A percentile compares a stretch with the other conserved stretches of the same genome.
phyloP scores from a whole-genome alignment of 2,329 filamentous ascomycete genomes.

The Penicillium rolfsii region DNA sequence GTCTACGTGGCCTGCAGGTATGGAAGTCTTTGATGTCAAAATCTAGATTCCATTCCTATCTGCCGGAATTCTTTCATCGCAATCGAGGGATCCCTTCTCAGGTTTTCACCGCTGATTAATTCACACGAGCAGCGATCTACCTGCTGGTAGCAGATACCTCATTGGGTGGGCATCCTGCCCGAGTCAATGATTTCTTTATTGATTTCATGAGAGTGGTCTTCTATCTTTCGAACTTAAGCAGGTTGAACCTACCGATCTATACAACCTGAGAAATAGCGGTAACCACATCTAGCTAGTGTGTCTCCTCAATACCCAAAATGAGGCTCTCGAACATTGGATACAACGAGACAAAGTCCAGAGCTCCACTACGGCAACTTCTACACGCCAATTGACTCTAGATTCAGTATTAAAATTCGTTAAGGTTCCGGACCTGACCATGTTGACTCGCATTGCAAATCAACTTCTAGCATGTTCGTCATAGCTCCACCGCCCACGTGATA shows the following conservation, averaged over 20 bases:
- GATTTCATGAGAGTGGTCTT: not conserved
- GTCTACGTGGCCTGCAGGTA: not conserved
- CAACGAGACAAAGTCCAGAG: not conserved
- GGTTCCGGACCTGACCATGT: no score
- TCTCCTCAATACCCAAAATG: not conserved
- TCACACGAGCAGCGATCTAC: constrained; percentile 1
- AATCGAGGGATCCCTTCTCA: not conserved
- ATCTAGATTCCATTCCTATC: not conserved
- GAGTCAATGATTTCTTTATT: not conserved
- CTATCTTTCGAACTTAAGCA: not conserved
- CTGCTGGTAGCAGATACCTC: not conserved
- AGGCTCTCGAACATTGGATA: not conserved
- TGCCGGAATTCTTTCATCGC: not conserved
- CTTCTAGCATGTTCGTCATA: constrained; percentile 35
- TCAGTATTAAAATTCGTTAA: no score
- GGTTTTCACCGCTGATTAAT: constrained; percentile 17
- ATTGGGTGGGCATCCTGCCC: constrained; percentile 4
- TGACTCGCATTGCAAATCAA: not conserved
- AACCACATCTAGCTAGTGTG: no score
- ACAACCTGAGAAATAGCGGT: not conserved
- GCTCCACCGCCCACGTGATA: constrained; percentile 40
- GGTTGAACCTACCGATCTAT: not conserved
- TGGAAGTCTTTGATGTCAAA: not conserved
- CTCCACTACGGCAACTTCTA: not conserved
- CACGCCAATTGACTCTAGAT: not conserved